Base-by-base conservation (phyloP, 768 basidiomycete genomes). In the Pleurotus djamor region DNA sequence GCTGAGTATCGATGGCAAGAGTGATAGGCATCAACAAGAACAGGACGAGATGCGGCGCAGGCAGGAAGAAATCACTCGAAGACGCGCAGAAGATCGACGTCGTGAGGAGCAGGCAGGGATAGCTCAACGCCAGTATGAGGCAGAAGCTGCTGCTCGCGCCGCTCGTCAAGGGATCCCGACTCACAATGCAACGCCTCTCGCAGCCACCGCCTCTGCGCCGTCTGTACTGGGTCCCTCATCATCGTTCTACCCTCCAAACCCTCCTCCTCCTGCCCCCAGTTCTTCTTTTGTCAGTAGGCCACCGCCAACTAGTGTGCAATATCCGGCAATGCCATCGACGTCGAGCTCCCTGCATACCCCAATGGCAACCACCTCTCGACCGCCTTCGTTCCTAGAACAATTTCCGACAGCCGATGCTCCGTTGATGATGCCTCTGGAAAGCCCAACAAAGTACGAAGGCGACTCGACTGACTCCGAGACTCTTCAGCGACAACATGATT, bases 351-450 rank as follows among this genome's bases (percentile, higher is more conserved):
- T 70, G 14, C 65, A 66, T 63, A 66, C 71, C 1, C 67, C 73
- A 7, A 66, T 71, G 57, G 67, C 71, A 13, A 50, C 37, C 32
- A 63, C 64, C n/a, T 69, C 75, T 35, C 79, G 77, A 43, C 72
- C 75, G 62, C 61, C 70, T 44, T 68, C 72, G 45, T 74, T 71
- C 63, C 63, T 66, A 13, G 67, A 68, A 55, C 64, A 71, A 59
- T 58, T 60, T n/a, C 34, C 70, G 37, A 69, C 73, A 63, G 68
- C 69, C 59, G 70, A 71, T 13, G 67, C 66, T 21, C 79, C 79
- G 14, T 67, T 71, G 38, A 66, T 75, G 35, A 76, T 89, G 75
- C 87, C 89, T n/a, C 70, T 89, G 12, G 84, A 91, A 70, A 87
- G 79, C 63, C 89, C 88, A 37, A 77, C 76, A 16, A 74, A 76